phyloP scores from a whole-genome alignment of 495 filamentous ascomycete genomes.

The Mytilinidion resinicola region DNA sequence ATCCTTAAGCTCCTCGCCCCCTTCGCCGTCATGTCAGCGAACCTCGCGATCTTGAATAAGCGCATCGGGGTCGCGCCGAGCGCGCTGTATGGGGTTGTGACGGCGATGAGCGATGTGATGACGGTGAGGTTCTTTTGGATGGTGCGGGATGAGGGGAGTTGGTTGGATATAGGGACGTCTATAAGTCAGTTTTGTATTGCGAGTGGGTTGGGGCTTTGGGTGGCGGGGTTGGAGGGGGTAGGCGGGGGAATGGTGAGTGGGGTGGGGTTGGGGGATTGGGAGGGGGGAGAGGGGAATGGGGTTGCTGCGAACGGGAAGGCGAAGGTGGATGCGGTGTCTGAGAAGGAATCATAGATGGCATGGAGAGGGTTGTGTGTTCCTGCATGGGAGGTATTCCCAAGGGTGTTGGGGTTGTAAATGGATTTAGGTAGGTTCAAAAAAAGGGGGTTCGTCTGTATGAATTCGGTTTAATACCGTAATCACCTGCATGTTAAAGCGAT shows the following conservation, averaged over 20 bases:
- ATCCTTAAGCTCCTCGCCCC: constrained; percentile 88
- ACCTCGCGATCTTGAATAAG: constrained; percentile 88
- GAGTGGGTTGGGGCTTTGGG: constrained; percentile 82
- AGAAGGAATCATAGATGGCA: not conserved
- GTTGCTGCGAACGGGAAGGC: not conserved
- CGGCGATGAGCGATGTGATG: constrained; percentile 84
- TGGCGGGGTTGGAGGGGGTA: constrained; percentile 77
- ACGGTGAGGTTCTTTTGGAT: constrained; percentile 98
- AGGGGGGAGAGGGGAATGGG: not conserved
- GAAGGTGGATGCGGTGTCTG: not conserved
- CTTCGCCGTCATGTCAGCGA: constrained; percentile 87
- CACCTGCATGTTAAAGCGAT: too few species aligned
- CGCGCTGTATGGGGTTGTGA: constrained; percentile 90
- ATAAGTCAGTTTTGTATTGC: constrained; percentile 94
- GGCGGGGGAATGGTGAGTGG: constrained; percentile 80
- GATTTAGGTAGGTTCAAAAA: too few species aligned
- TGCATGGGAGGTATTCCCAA: too few species aligned
- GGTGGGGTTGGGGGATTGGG: constrained; percentile 55
- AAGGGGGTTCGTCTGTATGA: too few species aligned
- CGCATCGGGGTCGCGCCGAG: constrained; percentile 72
- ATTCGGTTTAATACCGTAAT: too few species aligned
- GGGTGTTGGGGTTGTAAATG: too few species aligned
- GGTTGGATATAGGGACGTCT: constrained; percentile 94
- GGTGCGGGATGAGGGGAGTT: constrained; percentile 90
- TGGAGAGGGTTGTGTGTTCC: not conserved